These are phyloP conservation scores for Brassica napus DNA, from an alignment of 345 rosid species.

Conservation along the genomic window DNA sequence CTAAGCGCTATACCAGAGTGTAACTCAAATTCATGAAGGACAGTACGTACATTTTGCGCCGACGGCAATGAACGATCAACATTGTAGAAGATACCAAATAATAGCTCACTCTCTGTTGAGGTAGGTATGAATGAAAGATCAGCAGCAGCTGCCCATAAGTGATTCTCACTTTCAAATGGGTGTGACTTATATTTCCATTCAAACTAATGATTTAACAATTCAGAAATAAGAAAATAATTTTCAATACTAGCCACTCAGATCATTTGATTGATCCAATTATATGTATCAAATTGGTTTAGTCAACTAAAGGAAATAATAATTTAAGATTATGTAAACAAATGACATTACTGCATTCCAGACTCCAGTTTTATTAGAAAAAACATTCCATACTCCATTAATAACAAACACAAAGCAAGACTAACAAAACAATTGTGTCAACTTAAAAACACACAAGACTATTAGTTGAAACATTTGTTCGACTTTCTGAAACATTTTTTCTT, in stretches of 20 bases:
- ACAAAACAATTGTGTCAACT: neutral
- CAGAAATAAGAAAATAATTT: neutral
- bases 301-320: neutral
- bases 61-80: neutral
- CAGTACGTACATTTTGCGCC: neutral
- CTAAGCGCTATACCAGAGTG: neutral
- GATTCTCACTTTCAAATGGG: neutral
- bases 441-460: neutral
- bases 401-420: neutral
- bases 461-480: neutral
- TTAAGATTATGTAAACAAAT: neutral
- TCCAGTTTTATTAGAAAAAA: neutral
- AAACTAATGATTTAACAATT: neutral
- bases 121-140: neutral
- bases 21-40: neutral
- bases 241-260: neutral
- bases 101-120: neutral
- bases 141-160: too few species aligned
- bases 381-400: neutral
- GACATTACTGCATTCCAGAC: neutral
- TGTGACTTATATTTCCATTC: neutral
- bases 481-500: neutral
- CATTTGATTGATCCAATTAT: neutral
- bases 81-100: neutral
- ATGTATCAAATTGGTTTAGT: neutral